Evolutionary conservation across 148 eudicot genomes (phyloP), one percentile per base, ranked within the genome.

Genomic region (Amaranthus hypochondriacus): DNA sequence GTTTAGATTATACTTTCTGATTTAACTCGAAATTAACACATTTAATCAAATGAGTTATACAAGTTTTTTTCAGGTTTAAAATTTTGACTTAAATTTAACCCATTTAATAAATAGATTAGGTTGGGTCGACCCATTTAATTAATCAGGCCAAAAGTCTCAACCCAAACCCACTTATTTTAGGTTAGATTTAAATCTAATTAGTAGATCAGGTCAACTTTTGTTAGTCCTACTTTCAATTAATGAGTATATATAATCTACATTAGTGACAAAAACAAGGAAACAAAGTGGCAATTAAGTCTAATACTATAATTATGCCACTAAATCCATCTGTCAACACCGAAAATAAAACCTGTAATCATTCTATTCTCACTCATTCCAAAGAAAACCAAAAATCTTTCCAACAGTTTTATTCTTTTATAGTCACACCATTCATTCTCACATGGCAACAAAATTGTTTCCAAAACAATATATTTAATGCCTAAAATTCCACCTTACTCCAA

Each of bases 281-380:
- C 48, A 61, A 42, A 7, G 49, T 48, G 9, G 4, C 46, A 61
- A 76, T 64, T 9, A 51, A 59, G 0, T 56, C 73, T 62, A 71
- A 64, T 48, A 13, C 12, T 43, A 55, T 5, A 62, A 42, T 56
- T 75, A 48, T 39, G 58, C 51, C n/a, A 51, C 66, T 69, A 56
- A 73, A 73, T 62, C 69, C 77, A 53, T 66, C 71, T 52, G 54
- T 68, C 77, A 56, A 46, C 64, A 56, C 69, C 70, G 63, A 68
- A 74, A 76, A 39, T 47, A 68, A 73, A 74, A 74, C 77, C 70
- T 73, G 76, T 71, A 71, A 76, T 53, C 54, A 39, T 47, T 60
- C 73, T 60, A 71, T 66, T 48, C 63, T 66, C 43, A 64, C 76
- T 47, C 51, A 49, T 48, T 54, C 61, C 42, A 66, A 66, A 68